Percentiles rank a stretch among this genome's conserved stretches.
These are phyloP conservation scores for Russula earlei DNA, from an alignment of 768 basidiomycete genomes.

Conservation along the genomic window DNA sequence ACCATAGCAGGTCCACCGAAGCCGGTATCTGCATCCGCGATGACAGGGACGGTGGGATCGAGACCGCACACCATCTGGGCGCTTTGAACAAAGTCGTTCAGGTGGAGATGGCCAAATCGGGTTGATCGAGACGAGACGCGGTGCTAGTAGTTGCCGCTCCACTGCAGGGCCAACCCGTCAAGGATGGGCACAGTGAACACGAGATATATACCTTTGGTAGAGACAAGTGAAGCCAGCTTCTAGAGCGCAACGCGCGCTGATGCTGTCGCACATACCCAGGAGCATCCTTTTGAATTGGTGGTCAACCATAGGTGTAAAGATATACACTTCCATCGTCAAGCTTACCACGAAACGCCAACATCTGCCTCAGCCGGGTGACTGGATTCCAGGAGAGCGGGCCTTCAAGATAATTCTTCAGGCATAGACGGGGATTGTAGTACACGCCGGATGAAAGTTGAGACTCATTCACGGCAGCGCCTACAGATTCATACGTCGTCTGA, in stretches of 20 bases:
- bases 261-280: slow-evolving; percentile 74
- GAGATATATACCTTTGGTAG: slow-evolving; percentile 57
- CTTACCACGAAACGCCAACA: slow-evolving; percentile 53
- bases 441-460: slow-evolving; percentile 16
- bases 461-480: background rate
- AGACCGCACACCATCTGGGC: slow-evolving; percentile 64
- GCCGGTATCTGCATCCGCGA: slow-evolving; percentile 73
- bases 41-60: slow-evolving; percentile 56
- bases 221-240: slow-evolving; percentile 72
- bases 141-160: slow-evolving; percentile 79
- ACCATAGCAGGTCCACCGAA: slow-evolving; percentile 72
- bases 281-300: slow-evolving; percentile 38
- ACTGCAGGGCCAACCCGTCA: slow-evolving; percentile 25
- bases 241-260: slow-evolving; percentile 69
- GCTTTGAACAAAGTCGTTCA: slow-evolving; percentile 69
- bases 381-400: slow-evolving; percentile 62
- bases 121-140: slow-evolving; percentile 66
- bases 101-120: slow-evolving; percentile 73
- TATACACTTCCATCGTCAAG: slow-evolving; percentile 2
- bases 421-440: slow-evolving; percentile 62
- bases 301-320: background rate
- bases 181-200: background rate
- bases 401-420: slow-evolving; percentile 58
- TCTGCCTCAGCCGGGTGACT: slow-evolving; percentile 55
- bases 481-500: background rate